phyloP scores from a whole-genome alignment of 768 basidiomycete species.

The Suillus bovinus region DNA sequence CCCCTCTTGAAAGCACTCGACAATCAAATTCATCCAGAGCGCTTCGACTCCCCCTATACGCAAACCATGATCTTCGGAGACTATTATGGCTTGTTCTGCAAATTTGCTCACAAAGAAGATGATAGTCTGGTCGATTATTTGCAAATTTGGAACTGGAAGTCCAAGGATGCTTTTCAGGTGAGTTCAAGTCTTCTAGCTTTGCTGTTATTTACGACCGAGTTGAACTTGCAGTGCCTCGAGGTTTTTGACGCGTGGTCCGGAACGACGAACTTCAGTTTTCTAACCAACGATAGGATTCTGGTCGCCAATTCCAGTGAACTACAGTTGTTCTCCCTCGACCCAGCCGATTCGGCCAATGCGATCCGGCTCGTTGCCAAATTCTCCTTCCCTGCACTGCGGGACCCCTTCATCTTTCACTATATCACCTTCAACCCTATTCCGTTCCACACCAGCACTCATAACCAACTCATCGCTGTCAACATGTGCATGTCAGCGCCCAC shows the following conservation, averaged over 20 bases:
- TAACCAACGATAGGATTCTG: background rate
- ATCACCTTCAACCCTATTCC: background rate
- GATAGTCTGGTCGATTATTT: background rate
- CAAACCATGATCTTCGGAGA: background rate
- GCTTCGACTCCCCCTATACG: too few relatives aligned
- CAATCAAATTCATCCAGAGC: background rate
- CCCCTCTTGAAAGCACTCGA: background rate
- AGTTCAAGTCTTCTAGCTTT: background rate
- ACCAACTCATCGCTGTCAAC: background rate
- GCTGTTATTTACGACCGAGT: background rate
- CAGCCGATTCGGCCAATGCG: background rate
- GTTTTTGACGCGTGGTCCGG: background rate
- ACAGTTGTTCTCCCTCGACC: background rate
- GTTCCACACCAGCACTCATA: background rate
- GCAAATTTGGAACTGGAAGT: slow-evolving; percentile 5
- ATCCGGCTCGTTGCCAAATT: background rate
- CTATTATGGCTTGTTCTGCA: background rate
- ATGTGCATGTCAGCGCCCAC: background rate
- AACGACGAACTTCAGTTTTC: background rate
- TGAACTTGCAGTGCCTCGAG: background rate
- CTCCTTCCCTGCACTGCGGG: background rate
- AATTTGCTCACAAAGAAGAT: background rate
- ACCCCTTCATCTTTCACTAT: background rate
- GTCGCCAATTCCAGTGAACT: background rate
- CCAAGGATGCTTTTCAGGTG: background rate